phyloP scores from a whole-genome alignment of 2,329 filamentous ascomycete species.

The Ascosphaera apis region DNA sequence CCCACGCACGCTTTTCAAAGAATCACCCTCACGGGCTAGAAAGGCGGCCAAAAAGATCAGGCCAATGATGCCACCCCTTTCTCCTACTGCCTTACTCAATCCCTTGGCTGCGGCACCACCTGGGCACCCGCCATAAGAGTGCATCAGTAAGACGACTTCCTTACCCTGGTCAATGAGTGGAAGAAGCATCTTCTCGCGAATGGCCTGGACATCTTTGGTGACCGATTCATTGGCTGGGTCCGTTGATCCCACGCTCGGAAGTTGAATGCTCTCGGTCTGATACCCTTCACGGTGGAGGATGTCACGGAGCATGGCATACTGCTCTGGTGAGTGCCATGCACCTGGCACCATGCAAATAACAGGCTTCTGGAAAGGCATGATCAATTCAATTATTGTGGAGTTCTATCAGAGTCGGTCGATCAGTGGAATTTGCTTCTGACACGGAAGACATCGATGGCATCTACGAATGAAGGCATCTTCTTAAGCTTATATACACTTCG shows the following conservation, averaged over 20 bases:
- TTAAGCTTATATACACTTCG: too few relatives aligned
- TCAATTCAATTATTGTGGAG: not conserved
- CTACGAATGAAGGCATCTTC: too few relatives aligned
- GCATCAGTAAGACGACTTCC: constrained; percentile 14
- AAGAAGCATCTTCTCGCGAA: constrained; percentile 9
- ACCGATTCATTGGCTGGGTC: constrained; percentile 6
- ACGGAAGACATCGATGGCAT: not conserved
- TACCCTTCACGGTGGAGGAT: constrained; percentile 14
- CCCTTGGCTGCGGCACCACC: constrained; percentile 11
- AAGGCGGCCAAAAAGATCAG: constrained; percentile 3
- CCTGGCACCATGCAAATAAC: constrained; percentile 16
- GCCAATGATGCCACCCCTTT: constrained; percentile 3
- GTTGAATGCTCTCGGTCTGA: constrained; percentile 3
- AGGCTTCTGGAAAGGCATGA: constrained; percentile 9
- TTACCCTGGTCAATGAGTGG: constrained; percentile 12
- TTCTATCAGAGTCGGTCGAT: not conserved
- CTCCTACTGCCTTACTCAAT: constrained; percentile 3
- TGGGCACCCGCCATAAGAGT: constrained; percentile 16
- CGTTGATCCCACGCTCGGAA: constrained; percentile 5
- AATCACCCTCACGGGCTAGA: not conserved
- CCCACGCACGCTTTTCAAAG: too few relatives aligned
- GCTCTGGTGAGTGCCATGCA: constrained; percentile 14
- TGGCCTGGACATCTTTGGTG: constrained; percentile 9
- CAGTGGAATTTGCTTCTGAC: not conserved
- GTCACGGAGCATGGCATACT: constrained; percentile 9